Evolutionary conservation across 768 basidiomycete species (phyloP), one percentile per base, ranked within the genome.

Genomic region (Nevesoporus exiguus): DNA sequence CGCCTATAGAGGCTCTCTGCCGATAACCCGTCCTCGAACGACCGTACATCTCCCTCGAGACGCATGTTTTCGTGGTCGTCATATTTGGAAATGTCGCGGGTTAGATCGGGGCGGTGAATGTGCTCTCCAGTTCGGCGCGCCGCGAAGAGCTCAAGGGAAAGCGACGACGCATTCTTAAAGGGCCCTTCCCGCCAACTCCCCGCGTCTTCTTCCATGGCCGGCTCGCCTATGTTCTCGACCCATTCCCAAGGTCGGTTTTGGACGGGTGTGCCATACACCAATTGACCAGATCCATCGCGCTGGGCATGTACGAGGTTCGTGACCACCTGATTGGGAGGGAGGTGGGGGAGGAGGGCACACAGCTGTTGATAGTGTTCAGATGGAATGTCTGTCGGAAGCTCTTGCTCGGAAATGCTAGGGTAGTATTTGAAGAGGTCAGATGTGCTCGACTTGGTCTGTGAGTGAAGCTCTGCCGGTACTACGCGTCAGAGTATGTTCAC

Each of bases 231-330:
- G 64, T 86, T 82, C 68, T 93, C 90, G 7, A 85, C 81, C 89
- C 90, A 92, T 67, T 93, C 90, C 90, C 90, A 93, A 4, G 90
- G 88, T 30, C 83, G 80, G 68, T 90, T 88, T 52, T 81, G 74
- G 17, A 91, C 85, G 2, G 80, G 76, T 5, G 71, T 64, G 19
- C 79, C 77, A 55, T 75, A 73, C 3, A 82, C 63, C 5, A 81
- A 55, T 17, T 77, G 74, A 0, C 86, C 86, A 13, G 71, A 71
- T 2, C 71, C 47, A 57, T 90, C 86, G 25, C 77, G 77, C 55
- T 83, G 77, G 3, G 81, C 79, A 44, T 79, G 79, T 3, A 80
- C 77, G 30, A 93, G 79, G 56, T 85, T 76, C 9, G 77, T 66
- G 5, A 88, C 82, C 21, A 77, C 67, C 14, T 72, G 71, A 47